These are phyloP conservation scores for Naganishia kalamii DNA, from an alignment of 768 basidiomycete species.

Conservation along the genomic window DNA sequence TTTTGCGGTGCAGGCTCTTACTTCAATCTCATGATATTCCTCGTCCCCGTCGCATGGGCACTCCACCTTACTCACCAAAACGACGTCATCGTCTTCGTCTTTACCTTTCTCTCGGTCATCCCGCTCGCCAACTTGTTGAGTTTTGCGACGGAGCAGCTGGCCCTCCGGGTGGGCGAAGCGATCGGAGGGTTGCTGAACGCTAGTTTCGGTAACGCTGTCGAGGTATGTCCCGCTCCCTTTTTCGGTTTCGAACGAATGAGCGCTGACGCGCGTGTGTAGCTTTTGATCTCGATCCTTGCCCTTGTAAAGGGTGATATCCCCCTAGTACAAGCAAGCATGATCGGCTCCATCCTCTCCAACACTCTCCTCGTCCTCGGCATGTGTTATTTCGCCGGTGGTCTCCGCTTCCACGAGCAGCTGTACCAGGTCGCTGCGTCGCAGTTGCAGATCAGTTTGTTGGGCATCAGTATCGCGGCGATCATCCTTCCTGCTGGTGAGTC, in stretches of 20 bases:
- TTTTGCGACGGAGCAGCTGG: constrained; percentile 55
- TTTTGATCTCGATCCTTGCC: constrained; percentile 51
- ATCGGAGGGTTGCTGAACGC: constrained; percentile 57
- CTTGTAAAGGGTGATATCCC: constrained; percentile 50
- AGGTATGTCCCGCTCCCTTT: constrained; percentile 25
- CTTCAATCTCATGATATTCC: constrained; percentile 51
- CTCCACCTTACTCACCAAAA: constrained; percentile 47
- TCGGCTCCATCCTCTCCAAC: constrained; percentile 54
- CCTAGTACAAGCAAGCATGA: constrained; percentile 54
- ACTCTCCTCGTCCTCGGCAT: constrained; percentile 47
- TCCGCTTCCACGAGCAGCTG: constrained; percentile 54
- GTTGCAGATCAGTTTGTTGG: constrained; percentile 45
- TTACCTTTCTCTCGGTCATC: constrained; percentile 53
- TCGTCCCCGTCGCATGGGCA: constrained; percentile 54
- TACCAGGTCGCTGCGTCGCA: constrained; percentile 55
- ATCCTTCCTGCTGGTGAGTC: constrained; percentile 18
- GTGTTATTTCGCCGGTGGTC: constrained; percentile 47
- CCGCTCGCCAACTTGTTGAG: constrained; percentile 54
- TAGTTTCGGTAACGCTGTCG: constrained; percentile 55
- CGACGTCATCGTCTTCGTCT: constrained; percentile 53
- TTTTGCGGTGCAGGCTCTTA: constrained; percentile 23
- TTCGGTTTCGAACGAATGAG: not conserved
- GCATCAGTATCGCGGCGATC: constrained; percentile 30
- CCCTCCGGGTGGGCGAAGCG: constrained; percentile 48
- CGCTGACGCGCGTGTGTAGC: constrained; percentile 10